phyloP scores from a whole-genome alignment of 176 grass and related monocot genomes.

The Lolium rigidum region DNA sequence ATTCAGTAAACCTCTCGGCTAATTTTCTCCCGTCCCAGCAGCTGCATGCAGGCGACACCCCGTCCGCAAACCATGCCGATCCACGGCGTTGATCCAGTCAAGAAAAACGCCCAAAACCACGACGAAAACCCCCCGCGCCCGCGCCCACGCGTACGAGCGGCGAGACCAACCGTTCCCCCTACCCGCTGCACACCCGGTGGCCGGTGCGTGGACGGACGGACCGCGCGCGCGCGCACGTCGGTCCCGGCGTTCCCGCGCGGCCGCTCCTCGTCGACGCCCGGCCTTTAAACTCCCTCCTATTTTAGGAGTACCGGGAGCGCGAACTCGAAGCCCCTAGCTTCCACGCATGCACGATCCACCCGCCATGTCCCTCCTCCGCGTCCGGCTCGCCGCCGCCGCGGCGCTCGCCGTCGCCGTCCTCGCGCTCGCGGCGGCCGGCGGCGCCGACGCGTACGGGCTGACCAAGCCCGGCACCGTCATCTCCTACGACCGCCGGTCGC shows the following conservation, averaged over 20 bases:
- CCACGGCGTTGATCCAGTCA: conserved; percentile 9
- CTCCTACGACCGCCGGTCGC: conserved; percentile 74
- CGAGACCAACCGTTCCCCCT: background rate
- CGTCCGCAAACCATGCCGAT: conserved; percentile 24
- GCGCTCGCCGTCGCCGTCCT: background rate
- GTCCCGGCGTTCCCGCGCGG: conserved; percentile 35
- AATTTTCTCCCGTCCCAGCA: too few relatives aligned
- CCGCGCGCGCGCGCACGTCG: background rate
- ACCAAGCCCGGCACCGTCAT: conserved; percentile 37
- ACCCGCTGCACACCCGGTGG: background rate
- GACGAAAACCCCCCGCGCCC: background rate
- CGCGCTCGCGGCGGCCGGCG: background rate
- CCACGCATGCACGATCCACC: background rate
- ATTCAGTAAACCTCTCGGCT: too few relatives aligned
- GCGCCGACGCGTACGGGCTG: background rate
- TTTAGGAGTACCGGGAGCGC: conserved; percentile 21
- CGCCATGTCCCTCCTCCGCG: conserved; percentile 20
- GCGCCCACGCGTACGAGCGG: background rate
- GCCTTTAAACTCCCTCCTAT: conserved; percentile 35
- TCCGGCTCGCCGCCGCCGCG: conserved; percentile 12
- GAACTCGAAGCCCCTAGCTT: conserved; percentile 26
- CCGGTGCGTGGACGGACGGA: conserved; percentile 7
- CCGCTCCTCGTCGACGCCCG: conserved; percentile 24
- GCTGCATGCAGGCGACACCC: background rate
- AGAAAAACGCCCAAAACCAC: background rate